A percentile compares a stretch with the other conserved stretches of the same genome.
Evolutionary conservation across 306 rosid genomes (phyloP).

Genomic region (Inga oerstediana): DNA sequence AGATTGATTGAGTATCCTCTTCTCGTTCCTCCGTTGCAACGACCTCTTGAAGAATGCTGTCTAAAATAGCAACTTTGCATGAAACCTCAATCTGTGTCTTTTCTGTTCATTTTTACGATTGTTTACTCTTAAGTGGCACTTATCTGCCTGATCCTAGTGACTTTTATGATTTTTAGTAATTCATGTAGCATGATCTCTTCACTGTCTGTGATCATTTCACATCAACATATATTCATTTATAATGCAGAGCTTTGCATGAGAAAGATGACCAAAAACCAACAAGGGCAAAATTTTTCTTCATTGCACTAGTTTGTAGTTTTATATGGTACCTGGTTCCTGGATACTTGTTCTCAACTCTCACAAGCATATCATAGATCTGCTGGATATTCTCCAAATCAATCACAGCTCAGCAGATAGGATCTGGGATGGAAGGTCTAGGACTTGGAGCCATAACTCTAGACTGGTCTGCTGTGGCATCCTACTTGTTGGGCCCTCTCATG

Average conservation of each 20-base stretch:
- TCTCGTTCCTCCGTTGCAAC: too few species aligned
- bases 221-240: background rate
- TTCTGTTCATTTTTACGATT: background rate
- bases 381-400: slow-evolving; percentile 83
- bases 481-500: slow-evolving; percentile 78
- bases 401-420: slow-evolving; percentile 82
- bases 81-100: background rate
- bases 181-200: background rate
- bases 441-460: slow-evolving; percentile 78
- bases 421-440: slow-evolving; percentile 82
- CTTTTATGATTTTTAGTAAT: background rate
- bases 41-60: too few species aligned
- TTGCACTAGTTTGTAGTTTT: slow-evolving; percentile 72
- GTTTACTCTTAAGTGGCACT: background rate
- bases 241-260: slow-evolving; percentile 79
- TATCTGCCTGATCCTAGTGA: background rate
- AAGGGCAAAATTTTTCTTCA: slow-evolving; percentile 66
- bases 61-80: background rate
- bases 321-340: slow-evolving; percentile 75
- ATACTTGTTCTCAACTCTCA: slow-evolving; percentile 71
- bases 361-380: slow-evolving; percentile 81
- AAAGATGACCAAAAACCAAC: slow-evolving; percentile 58
- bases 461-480: slow-evolving; percentile 73
- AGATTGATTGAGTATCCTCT: too few species aligned
- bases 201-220: background rate